Evolutionary conservation across 2,329 filamentous ascomycete genomes (phyloP), one percentile per base, ranked within the genome.

Genomic region (Ophiocordyceps camponoti-saundersi): DNA sequence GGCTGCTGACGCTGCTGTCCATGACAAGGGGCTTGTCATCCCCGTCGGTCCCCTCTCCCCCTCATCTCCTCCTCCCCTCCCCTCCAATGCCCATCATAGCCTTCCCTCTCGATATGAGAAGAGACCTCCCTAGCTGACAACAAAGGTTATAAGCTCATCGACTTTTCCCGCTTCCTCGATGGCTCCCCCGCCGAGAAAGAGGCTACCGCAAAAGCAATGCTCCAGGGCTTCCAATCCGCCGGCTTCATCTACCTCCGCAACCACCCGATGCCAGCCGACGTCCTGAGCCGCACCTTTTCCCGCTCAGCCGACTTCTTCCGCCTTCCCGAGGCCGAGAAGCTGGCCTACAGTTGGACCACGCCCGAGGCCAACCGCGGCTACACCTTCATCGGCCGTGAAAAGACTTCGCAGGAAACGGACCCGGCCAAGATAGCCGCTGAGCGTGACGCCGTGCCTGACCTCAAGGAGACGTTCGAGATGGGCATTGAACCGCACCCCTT

Each of bases 201-300:
- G 45, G 65, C 72, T 42, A 79, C 84, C 1, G 88, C 87, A 21
- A 64, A 77, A 46, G 77, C 82, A 40, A 80, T 95, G 53, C 78
- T 90, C 13, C 59, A 78, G 46, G 88, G 85, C 41, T 94, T 95
- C 67, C 83, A 88, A 56, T 81, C 75, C 1, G 84, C 88, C 2
- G 89, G 89, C 48, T 95, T 95, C 69, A 76, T 95, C 58, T 95
- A 95, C 64, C 76, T 94, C 39, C 80, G 80, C 55, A 85, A 90
- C 62, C 80, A 90, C 53, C 76, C 82, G 40, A 82, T 95, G 50
- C 64, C 79, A 0, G 56, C 73, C 3, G 65, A 73, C 10, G 71
- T 72, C 11, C 66, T 87, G 13, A 61, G 72, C 49, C 63, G 72
- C 48, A 73, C 82, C 49, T 93, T 92, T 60, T 60, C 68, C 51